These are phyloP conservation scores for Colletotrichum lupini DNA, from an alignment of 2,329 filamentous ascomycete genomes.

Conservation along the genomic window DNA sequence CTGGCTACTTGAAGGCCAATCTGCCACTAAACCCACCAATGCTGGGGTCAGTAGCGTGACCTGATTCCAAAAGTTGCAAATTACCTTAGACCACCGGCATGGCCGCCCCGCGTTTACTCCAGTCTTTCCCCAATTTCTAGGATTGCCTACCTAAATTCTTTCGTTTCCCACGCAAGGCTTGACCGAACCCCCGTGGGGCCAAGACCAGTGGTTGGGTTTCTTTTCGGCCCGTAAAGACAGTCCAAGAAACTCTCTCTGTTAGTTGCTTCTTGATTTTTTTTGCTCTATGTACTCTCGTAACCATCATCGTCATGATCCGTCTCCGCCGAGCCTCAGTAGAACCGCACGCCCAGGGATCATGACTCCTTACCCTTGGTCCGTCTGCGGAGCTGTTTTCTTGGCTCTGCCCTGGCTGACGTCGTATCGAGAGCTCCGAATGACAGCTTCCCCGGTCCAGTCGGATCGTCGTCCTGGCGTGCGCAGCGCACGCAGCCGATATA, in stretches of 20 bases:
- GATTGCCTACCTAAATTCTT: background rate
- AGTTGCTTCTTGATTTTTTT: background rate
- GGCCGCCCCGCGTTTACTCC: conserved; percentile 30
- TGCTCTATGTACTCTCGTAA: background rate
- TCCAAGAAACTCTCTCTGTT: conserved; percentile 7
- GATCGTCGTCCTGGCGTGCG: background rate
- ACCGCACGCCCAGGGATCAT: conserved; percentile 16
- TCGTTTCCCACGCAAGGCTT: background rate
- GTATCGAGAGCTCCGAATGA: conserved; percentile 6
- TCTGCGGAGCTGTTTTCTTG: conserved; percentile 18
- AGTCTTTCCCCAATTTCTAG: background rate
- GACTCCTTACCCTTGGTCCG: conserved; percentile 25
- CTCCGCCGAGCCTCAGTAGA: conserved; percentile 17
- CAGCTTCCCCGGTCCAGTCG: background rate
- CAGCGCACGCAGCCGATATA: background rate
- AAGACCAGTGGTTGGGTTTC: background rate
- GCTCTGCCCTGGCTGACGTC: conserved; percentile 31
- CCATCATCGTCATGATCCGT: conserved; percentile 11
- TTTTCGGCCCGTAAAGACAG: conserved; percentile 20
- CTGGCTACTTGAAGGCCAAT: conserved; percentile 5
- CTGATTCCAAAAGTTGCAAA: background rate
- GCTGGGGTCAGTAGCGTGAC: conserved; percentile 14
- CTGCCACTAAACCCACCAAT: conserved; percentile 8
- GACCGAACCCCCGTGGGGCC: background rate
- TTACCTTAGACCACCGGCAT: background rate